phyloP scores from a whole-genome alignment of 768 basidiomycete species.

The Xerocomus spinulosus region DNA sequence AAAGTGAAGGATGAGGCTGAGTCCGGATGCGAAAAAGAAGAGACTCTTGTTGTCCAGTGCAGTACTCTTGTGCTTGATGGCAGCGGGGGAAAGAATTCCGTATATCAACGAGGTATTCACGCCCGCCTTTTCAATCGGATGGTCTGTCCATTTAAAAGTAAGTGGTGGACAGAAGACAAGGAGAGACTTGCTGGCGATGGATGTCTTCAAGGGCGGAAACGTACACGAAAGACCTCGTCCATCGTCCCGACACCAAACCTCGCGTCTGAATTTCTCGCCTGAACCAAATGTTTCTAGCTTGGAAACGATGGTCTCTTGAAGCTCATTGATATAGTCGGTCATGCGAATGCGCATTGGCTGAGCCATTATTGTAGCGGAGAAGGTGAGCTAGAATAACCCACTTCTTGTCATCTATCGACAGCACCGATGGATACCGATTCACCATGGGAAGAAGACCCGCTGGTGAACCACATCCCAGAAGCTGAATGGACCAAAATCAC shows the following conservation, averaged over 20 bases:
- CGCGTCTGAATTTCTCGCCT: constrained; percentile 13
- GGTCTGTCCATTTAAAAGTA: neutral
- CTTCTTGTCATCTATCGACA: neutral
- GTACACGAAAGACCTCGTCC: constrained; percentile 20
- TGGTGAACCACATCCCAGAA: constrained; percentile 34
- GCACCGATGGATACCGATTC: constrained; percentile 37
- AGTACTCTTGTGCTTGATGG: constrained; percentile 21
- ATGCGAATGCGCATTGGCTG: constrained; percentile 13
- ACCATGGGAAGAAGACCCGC: constrained; percentile 55
- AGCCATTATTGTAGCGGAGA: neutral
- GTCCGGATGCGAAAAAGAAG: constrained; percentile 14
- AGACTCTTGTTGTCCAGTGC: constrained; percentile 13
- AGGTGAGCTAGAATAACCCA: neutral
- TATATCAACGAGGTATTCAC: constrained; percentile 19
- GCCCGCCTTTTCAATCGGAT: constrained; percentile 21
- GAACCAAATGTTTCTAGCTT: constrained; percentile 16
- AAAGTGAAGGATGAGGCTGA: constrained; percentile 22
- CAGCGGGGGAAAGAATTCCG: constrained; percentile 16
- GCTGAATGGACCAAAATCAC: constrained; percentile 68
- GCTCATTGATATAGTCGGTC: constrained; percentile 6
- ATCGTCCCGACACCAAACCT: constrained; percentile 13
- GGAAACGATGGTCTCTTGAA: constrained; percentile 21
- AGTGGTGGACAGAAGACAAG: neutral
- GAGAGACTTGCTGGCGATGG: neutral
- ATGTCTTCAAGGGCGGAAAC: constrained; percentile 4